Conservation (phyloP, 306 rosid species). For the Astragalus glycyphyllos region DNA sequence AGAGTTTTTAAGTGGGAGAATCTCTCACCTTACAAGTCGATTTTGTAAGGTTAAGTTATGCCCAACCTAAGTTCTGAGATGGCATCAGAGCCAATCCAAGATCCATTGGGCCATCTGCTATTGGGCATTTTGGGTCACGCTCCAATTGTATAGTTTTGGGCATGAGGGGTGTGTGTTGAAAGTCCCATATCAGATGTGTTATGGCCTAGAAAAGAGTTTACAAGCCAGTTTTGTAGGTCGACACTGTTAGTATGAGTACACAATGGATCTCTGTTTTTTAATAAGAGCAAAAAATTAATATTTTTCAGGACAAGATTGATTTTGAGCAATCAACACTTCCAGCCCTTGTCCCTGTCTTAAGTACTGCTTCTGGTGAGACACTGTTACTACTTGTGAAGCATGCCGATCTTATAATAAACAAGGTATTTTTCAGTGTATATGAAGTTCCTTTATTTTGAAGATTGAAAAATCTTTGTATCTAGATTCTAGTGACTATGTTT, state of each 20-base stretch:
- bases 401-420: conserved; percentile 84
- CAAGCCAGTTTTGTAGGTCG: no score
- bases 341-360: conserved; percentile 91
- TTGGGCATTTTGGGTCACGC: no score
- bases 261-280: conserved; percentile 1
- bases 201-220: no score
- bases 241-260: conserved; percentile 14
- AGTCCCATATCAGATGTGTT: no score
- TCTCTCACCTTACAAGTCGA: no score
- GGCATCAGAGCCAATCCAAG: no score
- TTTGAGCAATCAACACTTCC: conserved; percentile 95
- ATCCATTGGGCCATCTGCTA: no score
- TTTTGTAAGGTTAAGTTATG: no score
- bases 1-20: no score
- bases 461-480: conserved; percentile 16
- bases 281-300: conserved; percentile 5
- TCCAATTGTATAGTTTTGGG: no score
- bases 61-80: no score
- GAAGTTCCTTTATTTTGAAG: conserved; percentile 29
- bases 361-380: conserved; percentile 86
- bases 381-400: conserved; percentile 88
- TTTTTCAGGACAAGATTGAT: conserved; percentile 83
- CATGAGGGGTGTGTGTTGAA: no score
- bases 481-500: conserved; percentile 8
- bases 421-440: conserved; percentile 61